Percentiles rank a stretch among this genome's conserved stretches.
Conservation (phyloP, 2,329 filamentous ascomycete species). For the Botrytis pseudocinerea region DNA sequence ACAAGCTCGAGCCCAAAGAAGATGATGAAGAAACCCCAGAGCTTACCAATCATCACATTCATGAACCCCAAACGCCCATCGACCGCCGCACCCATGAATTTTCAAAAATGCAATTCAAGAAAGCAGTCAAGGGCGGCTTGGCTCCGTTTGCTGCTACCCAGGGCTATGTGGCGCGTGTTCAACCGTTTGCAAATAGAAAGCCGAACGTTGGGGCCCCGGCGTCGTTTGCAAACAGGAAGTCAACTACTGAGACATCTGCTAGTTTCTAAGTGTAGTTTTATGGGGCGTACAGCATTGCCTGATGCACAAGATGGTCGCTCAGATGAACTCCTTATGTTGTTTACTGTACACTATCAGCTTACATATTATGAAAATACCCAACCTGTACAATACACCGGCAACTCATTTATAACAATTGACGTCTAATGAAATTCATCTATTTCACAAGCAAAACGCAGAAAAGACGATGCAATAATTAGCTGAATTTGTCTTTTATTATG, state of each 20-base stretch:
- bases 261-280: background rate
- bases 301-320: background rate
- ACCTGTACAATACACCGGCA: background rate
- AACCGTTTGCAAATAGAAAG: conserved; percentile 7
- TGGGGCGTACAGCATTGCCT: background rate
- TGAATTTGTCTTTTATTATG: background rate
- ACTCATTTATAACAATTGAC: background rate
- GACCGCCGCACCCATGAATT: conserved; percentile 32
- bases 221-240: conserved; percentile 14
- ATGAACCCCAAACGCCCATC: background rate
- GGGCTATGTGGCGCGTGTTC: conserved; percentile 5
- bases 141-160: conserved; percentile 9
- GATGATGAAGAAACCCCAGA: background rate
- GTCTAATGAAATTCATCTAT: background rate
- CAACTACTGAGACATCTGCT: background rate
- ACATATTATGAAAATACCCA: background rate
- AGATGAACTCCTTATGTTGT: background rate
- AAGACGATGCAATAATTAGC: too few relatives aligned
- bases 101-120: conserved; percentile 4
- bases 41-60: conserved; percentile 31
- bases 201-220: background rate
- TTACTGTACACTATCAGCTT: background rate
- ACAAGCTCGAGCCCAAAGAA: background rate
- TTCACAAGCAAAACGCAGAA: background rate
- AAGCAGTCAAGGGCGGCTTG: background rate